Evolutionary conservation across 306 rosid species (phyloP).

Genomic region (Astragalus glycyphyllos): DNA sequence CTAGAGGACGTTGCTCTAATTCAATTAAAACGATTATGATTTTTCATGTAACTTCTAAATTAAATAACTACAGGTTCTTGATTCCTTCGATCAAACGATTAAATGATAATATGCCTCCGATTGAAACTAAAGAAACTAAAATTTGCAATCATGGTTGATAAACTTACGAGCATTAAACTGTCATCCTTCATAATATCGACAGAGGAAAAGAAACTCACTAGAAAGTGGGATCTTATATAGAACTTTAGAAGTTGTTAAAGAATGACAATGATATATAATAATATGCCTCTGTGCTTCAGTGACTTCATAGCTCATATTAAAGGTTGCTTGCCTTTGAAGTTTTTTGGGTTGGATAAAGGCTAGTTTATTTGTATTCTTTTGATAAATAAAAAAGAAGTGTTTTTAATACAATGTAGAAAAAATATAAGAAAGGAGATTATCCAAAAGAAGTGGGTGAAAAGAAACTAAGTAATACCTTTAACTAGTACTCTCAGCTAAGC

Average conservation of each 20-base stretch:
- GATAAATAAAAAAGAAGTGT: background rate
- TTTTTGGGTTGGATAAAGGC: background rate
- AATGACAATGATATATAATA: background rate
- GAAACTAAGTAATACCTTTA: background rate
- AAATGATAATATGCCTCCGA: background rate
- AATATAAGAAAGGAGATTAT: background rate
- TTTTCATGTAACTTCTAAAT: background rate
- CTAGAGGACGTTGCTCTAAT: background rate
- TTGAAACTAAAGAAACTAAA: background rate
- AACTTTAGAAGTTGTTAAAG: background rate
- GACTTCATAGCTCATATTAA: background rate
- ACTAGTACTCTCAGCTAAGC: background rate
- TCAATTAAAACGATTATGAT: background rate
- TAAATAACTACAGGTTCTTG: background rate
- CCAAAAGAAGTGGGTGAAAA: background rate
- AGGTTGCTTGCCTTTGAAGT: background rate
- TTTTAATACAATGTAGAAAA: background rate
- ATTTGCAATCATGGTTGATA: background rate
- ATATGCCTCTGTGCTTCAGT: background rate
- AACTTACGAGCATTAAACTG: background rate
- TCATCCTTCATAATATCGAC: background rate
- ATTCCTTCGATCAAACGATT: background rate
- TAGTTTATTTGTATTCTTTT: slow-evolving; percentile 10
- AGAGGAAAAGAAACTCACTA: background rate
- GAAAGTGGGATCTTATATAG: background rate